Evolutionary conservation across 2,329 filamentous ascomycete genomes (phyloP).

Genomic region (Microsporum audouinii): DNA sequence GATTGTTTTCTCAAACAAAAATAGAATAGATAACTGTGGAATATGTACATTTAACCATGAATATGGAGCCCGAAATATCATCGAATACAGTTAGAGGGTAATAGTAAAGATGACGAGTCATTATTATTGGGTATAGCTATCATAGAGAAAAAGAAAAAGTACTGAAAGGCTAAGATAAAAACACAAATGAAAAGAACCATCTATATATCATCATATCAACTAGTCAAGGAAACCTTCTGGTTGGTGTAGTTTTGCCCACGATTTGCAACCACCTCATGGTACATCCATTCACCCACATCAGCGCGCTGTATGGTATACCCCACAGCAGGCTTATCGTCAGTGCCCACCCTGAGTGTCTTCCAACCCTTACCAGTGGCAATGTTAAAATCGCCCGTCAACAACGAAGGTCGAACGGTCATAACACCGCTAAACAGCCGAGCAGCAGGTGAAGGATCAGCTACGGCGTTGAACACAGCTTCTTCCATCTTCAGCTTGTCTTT

Average conservation of each 20-base stretch:
- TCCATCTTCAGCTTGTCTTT: slow-evolving; percentile 18
- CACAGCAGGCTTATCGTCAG: slow-evolving; percentile 19
- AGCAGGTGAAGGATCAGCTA: slow-evolving; percentile 15
- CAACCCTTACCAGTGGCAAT: slow-evolving; percentile 14
- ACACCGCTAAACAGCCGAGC: slow-evolving; percentile 15
- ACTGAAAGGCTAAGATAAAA: background rate
- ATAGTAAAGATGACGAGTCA: too few species aligned
- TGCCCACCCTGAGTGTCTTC: slow-evolving; percentile 18
- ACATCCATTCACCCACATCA: slow-evolving; percentile 24
- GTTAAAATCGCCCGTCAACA: slow-evolving; percentile 18
- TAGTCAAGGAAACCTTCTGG: slow-evolving; percentile 18
- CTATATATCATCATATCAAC: background rate
- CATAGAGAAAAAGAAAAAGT: background rate
- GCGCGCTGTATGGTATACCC: slow-evolving; percentile 21
- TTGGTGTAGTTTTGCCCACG: slow-evolving; percentile 15
- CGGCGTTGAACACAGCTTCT: slow-evolving; percentile 12
- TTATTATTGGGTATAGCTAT: background rate
- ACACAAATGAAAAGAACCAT: background rate
- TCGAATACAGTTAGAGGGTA: too few species aligned
- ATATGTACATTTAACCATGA: too few species aligned
- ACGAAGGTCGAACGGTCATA: slow-evolving; percentile 20
- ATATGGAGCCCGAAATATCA: too few species aligned
- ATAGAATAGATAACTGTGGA: too few species aligned
- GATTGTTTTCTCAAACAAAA: too few species aligned
- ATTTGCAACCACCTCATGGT: slow-evolving; percentile 18